Base-by-base conservation (phyloP, 2,329 filamentous ascomycete species). In the Ophiostoma australiae region DNA sequence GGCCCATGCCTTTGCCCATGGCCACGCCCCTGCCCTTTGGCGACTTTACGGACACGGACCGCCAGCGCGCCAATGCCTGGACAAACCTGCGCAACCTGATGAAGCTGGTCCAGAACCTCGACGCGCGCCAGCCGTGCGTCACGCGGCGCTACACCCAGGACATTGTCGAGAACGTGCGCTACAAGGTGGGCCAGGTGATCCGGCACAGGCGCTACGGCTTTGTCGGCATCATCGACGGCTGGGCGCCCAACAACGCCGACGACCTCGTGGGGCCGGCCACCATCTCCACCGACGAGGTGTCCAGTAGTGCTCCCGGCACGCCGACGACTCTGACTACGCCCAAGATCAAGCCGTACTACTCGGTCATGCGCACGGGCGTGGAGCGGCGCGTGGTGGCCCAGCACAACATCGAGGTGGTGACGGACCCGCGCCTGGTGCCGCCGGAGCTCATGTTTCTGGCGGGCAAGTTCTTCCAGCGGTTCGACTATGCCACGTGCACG, bases 381-480 rank as follows among this genome's bases (percentile, higher is more conserved):
- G 85, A 90, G 69, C 86, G 91, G 63, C 92, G 94, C 76, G 89
- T 94, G 3, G 79, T 83, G 15, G 90, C 92, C 0, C 89, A 96
- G 77, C 90, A 94, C 76, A 97, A 94, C 75, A 90, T 97, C 71
- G 81, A 89, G 72, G 80, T 89, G n/a, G 81, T 92, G 61, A 78
- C 77, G 5, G 80, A 86, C 70, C 75, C 76, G 67, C 78, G 69
- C 78, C 81, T 74, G 75, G 83, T 90, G 2, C 84, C 86, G 0
- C 80, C 85, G 4, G 76, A 86, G 33, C 82, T 96, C 73, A 85
- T 92, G 77, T 83, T 84, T 66, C 80, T 91, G 74, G 92, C 93
- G 3, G 95, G 95, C 0, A 90, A 90, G 76, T 92, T 92, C 79
- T 98, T 99, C 79, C 96, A 92, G 79, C 85, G 93, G 61, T 98